Base-by-base conservation (phyloP, 2,329 filamentous ascomycete genomes). In the Pyricularia pennisetigena region DNA sequence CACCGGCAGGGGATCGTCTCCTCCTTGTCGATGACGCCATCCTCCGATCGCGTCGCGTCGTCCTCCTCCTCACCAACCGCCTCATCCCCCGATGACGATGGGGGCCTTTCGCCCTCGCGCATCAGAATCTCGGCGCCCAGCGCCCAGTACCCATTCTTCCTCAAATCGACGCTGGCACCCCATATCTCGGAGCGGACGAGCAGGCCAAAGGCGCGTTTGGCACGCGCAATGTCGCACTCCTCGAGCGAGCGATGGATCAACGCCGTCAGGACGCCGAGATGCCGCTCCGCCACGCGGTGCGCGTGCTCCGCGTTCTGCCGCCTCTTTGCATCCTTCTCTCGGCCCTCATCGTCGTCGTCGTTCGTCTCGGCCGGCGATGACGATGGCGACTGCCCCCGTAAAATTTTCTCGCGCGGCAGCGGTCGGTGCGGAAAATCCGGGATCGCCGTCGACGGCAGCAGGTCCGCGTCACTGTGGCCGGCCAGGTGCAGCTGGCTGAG, bases 51-150 rank as follows among this genome's bases (percentile, higher is more conserved):
- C 61, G 5, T 67, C 67, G 16, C 41, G 1, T 62, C 62, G 66
- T 64, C 62, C 67, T 14, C 28, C 16, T 66, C 68, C 61, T 12
- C 16, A 61, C 30, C n/a, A 57, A 1, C 57, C 26, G 41, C 65
- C 68, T 26, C 62, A 65, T 65, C 63, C 9, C 30, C 41, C 9
- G 23, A 28, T 24, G 14, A 12, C 49, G 32, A 35, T 2, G 63
- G 54, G 35, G 70, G 71, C 68, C 76, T 74, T 69, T 83, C 80
- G 7, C 82, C 83, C 30, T 83, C 79, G 20, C 90, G 86, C 79
- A 97, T 87, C 68, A 97, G 79, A 24, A 97, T 86, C 78, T 97
- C 94, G 2, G 92, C 92, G 0, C 92, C 93, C 63, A 97, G 84
- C 16, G 89, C 89, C 94, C 94, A 97, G 71, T 90, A 84, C 49